A percentile compares a stretch with the other conserved stretches of the same genome.
Evolutionary conservation across 2,329 filamentous ascomycete genomes (phyloP).

Genomic region (Aspergillus ruber): DNA sequence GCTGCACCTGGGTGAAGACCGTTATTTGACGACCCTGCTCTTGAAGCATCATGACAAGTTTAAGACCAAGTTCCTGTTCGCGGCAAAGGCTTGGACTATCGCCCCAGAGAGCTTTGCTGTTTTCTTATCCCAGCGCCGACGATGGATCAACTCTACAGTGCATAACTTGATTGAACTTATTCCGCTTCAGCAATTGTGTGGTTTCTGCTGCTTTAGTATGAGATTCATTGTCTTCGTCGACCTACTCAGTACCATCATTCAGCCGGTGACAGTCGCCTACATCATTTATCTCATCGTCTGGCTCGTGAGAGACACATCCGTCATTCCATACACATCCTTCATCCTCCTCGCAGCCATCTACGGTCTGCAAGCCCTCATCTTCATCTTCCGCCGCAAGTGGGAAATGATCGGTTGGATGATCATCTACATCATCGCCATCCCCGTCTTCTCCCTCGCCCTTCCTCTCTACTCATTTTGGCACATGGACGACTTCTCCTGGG

Average conservation of each 20-base stretch:
- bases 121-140: slow-evolving; percentile 95
- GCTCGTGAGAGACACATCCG: slow-evolving; percentile 53
- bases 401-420: slow-evolving; percentile 99
- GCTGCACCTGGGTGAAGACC: slow-evolving; percentile 92
- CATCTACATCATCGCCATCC: slow-evolving; percentile 84
- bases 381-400: slow-evolving; percentile 94
- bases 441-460: slow-evolving; percentile 82
- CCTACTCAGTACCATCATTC: slow-evolving; percentile 81
- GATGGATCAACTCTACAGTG: slow-evolving; percentile 99
- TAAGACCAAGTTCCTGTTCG: slow-evolving; percentile 96
- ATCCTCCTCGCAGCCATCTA: slow-evolving; percentile 92
- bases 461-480: slow-evolving; percentile 97
- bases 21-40: slow-evolving; percentile 89
- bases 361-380: slow-evolving; percentile 93
- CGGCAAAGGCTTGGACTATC: slow-evolving; percentile 92
- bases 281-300: slow-evolving; percentile 82
- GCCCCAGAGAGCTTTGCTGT: slow-evolving; percentile 90
- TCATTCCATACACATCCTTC: slow-evolving; percentile 79
- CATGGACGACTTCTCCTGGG: slow-evolving; percentile 99
- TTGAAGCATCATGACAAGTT: slow-evolving; percentile 88
- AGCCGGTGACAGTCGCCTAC: slow-evolving; percentile 85
- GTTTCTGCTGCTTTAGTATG: slow-evolving; percentile 99
- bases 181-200: slow-evolving; percentile 85
- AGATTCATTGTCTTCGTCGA: slow-evolving; percentile 95
- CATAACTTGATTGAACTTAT: slow-evolving; percentile 97